Percentiles rank a stretch among this genome's conserved stretches.
Evolutionary conservation across 208 protist species (phyloP).

Genomic region (Porcisia hertigi): DNA sequence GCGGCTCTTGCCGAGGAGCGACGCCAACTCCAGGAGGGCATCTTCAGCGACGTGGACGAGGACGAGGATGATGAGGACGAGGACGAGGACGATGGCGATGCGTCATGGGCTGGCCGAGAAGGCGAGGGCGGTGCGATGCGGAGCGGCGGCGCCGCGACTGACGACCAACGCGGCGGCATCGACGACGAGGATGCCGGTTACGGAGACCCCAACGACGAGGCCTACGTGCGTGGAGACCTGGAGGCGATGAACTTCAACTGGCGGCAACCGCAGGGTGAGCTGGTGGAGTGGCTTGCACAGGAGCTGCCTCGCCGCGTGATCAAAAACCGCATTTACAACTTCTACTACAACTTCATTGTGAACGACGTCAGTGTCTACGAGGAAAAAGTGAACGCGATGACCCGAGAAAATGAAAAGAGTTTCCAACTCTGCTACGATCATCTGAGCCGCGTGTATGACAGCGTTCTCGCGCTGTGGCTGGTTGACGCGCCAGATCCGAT

Average conservation of each 20-base stretch:
- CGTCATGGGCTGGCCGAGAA: conserved; percentile 9
- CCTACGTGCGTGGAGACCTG: conserved; percentile 79
- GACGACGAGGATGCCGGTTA: conserved; percentile 28
- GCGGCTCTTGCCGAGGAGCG: conserved; percentile 60
- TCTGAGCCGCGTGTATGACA: conserved; percentile 86
- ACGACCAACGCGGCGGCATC: not conserved
- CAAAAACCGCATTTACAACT: conserved; percentile 92
- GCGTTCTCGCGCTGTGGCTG: conserved; percentile 95
- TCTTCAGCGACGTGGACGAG: conserved; percentile 84
- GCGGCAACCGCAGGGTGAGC: conserved; percentile 81
- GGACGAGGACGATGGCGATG: conserved; percentile 5
- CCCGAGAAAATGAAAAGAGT: conserved; percentile 92
- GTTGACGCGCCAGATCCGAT: conserved; percentile 96
- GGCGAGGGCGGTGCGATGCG: conserved; percentile 5
- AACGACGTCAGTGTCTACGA: conserved; percentile 82
- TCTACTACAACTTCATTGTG: conserved; percentile 91
- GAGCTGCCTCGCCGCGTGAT: conserved; percentile 83
- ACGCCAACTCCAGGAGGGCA: conserved; percentile 71
- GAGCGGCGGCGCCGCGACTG: not conserved
- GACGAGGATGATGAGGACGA: conserved; percentile 44
- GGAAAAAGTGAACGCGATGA: conserved; percentile 82
- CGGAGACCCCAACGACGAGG: conserved; percentile 47
- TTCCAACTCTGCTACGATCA: conserved; percentile 96
- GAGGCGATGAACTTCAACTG: conserved; percentile 87
- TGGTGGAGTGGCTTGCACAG: conserved; percentile 91